phyloP scores from a whole-genome alignment of 345 rosid genomes.

The Gynandropsis gynandra region DNA sequence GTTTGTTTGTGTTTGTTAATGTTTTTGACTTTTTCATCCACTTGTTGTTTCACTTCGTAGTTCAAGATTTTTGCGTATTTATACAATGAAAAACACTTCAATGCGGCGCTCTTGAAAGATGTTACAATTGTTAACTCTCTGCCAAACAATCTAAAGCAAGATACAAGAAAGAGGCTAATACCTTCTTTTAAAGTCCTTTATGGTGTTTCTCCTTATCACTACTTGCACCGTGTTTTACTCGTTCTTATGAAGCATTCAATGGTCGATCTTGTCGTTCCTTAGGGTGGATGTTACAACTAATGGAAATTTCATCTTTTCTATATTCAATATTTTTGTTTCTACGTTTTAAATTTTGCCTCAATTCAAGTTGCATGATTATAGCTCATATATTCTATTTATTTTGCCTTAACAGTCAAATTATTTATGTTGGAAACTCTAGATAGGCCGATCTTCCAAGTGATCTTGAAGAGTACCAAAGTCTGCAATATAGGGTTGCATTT shows the following conservation, averaged over 20 bases:
- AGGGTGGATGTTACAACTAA: constrained; percentile 95
- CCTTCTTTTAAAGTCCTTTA: constrained; percentile 73
- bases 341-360: constrained; percentile 1
- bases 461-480: constrained; percentile 86
- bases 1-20: background rate
- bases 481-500: constrained; percentile 87
- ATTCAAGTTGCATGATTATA: too few relatives aligned
- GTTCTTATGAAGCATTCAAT: constrained; percentile 75
- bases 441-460: constrained; percentile 74
- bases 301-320: too few relatives aligned
- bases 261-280: constrained; percentile 77
- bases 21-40: too few relatives aligned
- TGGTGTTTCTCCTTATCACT: constrained; percentile 77
- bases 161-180: constrained; percentile 74
- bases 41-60: constrained; percentile 64
- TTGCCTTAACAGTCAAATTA: too few relatives aligned
- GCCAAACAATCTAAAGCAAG: constrained; percentile 80
- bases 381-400: too few relatives aligned
- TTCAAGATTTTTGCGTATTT: constrained; percentile 98
- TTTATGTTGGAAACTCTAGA: too few relatives aligned
- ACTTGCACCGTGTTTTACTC: constrained; percentile 80
- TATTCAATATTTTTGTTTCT: too few relatives aligned
- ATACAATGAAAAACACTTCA: constrained; percentile 80
- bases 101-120: constrained; percentile 66
- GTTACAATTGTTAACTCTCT: constrained; percentile 77